Conservation (phyloP, 2,329 filamentous ascomycete species). For the Ophiocordyceps camponoti-rufipedis region DNA sequence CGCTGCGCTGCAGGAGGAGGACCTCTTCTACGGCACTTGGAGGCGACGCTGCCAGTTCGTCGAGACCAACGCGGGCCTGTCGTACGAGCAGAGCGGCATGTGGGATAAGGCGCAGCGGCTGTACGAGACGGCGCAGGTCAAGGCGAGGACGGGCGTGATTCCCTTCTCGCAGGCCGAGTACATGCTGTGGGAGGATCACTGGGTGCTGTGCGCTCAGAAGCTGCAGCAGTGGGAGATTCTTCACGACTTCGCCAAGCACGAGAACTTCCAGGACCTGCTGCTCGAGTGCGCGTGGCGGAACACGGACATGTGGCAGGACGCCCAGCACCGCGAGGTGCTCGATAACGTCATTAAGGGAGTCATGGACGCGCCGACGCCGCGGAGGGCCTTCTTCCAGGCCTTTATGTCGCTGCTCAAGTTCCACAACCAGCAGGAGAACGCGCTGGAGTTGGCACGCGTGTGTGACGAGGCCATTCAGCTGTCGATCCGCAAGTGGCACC, state of each 20-base stretch:
- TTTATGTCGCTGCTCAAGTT: conserved; percentile 95
- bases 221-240: conserved; percentile 98
- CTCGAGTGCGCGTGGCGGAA: conserved; percentile 92
- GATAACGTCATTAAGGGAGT: conserved; percentile 92
- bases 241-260: conserved; percentile 94
- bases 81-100: conserved; percentile 97
- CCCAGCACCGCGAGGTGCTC: conserved; percentile 72
- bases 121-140: conserved; percentile 93
- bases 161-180: conserved; percentile 95
- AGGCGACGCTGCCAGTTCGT: conserved; percentile 87
- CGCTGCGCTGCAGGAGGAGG: conserved; percentile 77
- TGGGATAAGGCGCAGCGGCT: conserved; percentile 98
- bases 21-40: conserved; percentile 96
- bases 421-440: conserved; percentile 68
- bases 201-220: conserved; percentile 94
- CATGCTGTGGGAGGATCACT: conserved; percentile 98
- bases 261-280: conserved; percentile 93
- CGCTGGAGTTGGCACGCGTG: conserved; percentile 67
- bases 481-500: conserved; percentile 96
- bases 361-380: conserved; percentile 88
- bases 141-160: conserved; percentile 86
- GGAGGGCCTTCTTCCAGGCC: conserved; percentile 90
- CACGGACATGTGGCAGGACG: conserved; percentile 83
- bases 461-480: conserved; percentile 96
- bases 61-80: conserved; percentile 91